Evolutionary conservation across 78 protist species (phyloP).

Genomic region (Dictyostelium discoideum): DNA sequence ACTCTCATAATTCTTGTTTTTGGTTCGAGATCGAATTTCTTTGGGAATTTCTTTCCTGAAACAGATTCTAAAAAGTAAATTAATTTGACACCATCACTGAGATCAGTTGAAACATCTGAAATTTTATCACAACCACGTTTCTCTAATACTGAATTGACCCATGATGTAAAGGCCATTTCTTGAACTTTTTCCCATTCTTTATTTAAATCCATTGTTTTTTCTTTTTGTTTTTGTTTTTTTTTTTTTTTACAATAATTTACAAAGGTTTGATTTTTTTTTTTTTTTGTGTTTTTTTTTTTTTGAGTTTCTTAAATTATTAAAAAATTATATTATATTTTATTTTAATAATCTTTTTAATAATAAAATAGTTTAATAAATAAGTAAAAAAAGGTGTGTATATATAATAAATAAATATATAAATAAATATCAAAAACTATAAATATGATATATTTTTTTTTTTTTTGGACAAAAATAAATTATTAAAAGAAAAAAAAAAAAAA

Average conservation of each 20-base stretch:
- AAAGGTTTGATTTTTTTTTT: neutral
- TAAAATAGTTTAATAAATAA: neutral
- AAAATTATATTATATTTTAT: neutral
- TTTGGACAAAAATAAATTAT: neutral
- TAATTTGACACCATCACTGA: slow-evolving; percentile 83
- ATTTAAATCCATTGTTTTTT: slow-evolving; percentile 16
- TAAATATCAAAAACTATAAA: neutral
- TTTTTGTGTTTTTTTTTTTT: no score
- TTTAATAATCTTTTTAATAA: neutral
- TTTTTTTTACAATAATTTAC: neutral
- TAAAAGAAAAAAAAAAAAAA: neutral
- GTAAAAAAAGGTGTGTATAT: neutral
- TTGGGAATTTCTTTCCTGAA: slow-evolving; percentile 74
- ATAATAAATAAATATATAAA: neutral
- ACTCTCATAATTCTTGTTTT: slow-evolving; percentile 72
- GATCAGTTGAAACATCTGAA: slow-evolving; percentile 71
- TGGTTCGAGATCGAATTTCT: slow-evolving; percentile 75
- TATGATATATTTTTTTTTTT: neutral
- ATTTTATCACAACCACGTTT: slow-evolving; percentile 59
- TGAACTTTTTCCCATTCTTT: slow-evolving; percentile 79
- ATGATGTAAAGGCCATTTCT: slow-evolving; percentile 85
- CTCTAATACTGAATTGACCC: slow-evolving; percentile 82
- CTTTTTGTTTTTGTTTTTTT: neutral
- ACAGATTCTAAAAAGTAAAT: slow-evolving; percentile 81
- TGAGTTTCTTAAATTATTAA: neutral